Evolutionary conservation across 352 stramenopile genomes (phyloP), one percentile per base, ranked within the genome.

Genomic region (Globisporangium heterothallicum): DNA sequence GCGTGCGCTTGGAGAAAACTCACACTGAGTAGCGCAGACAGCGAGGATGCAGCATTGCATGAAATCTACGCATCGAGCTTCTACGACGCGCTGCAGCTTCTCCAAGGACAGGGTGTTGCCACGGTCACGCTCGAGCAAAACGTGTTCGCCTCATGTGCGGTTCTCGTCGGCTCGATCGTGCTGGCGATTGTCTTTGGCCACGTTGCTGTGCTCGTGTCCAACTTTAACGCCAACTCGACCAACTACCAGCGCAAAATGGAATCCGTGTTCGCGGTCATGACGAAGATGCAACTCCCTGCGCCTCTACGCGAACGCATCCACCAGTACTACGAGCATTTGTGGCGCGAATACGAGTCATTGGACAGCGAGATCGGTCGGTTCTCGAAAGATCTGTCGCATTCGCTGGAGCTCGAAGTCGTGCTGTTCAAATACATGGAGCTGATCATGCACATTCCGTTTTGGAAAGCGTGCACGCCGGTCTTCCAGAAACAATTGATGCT

Each of bases 211-310:
- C 59, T 81, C 0, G 71, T 89, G 6, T 63, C 68, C 21, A 81
- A 78, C 40, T 79, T 86, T 38, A 80, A 72, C 29, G 68, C 68
- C 12, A 77, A 73, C 18, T 48, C 51, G 5, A 84, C 66, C 0
- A 65, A 58, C 18, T 91, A 86, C 47, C 60, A 82, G 27, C 72
- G 64, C 7, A 86, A 87, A 36, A 79, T 84, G 70, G 77, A 86
- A 41, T 49, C 60, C 22, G 63, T 87, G 0, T 68, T 81, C 24
- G 68, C 72, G 2, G 65, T 69, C 45, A 90, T 84, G 47, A 48
- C 43, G 0, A 78, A 84, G 29, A 36, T 82, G 12, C 58, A 68
- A 18, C 59, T 90, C 0, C 78, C 77, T 1, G 9, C 44, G 0
- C 38, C 58, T 2, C 44, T 90, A 1, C 76, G 77, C 1, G 70